phyloP scores from a whole-genome alignment of 352 stramenopile genomes.

The Phytophthora europaea region DNA sequence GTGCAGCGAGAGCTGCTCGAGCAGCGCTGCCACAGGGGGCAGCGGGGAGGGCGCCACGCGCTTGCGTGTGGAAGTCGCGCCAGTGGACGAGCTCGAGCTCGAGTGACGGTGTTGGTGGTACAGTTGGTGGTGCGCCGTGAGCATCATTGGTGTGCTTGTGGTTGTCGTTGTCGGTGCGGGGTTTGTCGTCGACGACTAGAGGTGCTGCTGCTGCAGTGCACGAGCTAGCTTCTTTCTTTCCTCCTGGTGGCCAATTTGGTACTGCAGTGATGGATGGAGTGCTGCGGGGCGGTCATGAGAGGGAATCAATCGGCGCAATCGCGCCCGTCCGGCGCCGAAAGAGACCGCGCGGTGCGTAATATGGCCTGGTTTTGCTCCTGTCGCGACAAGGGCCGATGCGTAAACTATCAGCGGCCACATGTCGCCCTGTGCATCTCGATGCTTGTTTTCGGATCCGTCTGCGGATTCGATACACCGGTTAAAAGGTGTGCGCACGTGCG shows the following conservation, averaged over 20 bases:
- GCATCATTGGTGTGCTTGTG: not conserved
- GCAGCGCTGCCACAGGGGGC: slow-evolving; percentile 4
- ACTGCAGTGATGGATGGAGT: slow-evolving; percentile 11
- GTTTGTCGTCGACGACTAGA: not conserved
- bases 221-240: not conserved
- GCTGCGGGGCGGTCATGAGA: not conserved
- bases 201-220: not conserved
- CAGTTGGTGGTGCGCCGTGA: slow-evolving; percentile 10
- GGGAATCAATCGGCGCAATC: slow-evolving; percentile 3
- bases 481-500: not conserved
- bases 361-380: not conserved
- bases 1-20: slow-evolving; percentile 29
- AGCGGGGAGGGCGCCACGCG: not conserved
- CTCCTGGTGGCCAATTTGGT: slow-evolving; percentile 3
- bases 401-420: slow-evolving; percentile 7
- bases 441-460: slow-evolving; percentile 1
- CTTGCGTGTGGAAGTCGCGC: slow-evolving; percentile 4
- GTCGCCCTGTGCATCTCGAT: slow-evolving; percentile 1
- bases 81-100: not conserved
- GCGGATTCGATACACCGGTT: not conserved
- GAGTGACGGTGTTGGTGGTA: slow-evolving; percentile 17
- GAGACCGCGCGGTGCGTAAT: slow-evolving; percentile 7
- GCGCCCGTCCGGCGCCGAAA: slow-evolving; percentile 6
- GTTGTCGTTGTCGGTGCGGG: not conserved
- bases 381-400: not conserved